A percentile compares a stretch with the other conserved stretches of the same genome.
Conservation (phyloP, 2,329 filamentous ascomycete species). For the Colletotrichum noveboracense region DNA sequence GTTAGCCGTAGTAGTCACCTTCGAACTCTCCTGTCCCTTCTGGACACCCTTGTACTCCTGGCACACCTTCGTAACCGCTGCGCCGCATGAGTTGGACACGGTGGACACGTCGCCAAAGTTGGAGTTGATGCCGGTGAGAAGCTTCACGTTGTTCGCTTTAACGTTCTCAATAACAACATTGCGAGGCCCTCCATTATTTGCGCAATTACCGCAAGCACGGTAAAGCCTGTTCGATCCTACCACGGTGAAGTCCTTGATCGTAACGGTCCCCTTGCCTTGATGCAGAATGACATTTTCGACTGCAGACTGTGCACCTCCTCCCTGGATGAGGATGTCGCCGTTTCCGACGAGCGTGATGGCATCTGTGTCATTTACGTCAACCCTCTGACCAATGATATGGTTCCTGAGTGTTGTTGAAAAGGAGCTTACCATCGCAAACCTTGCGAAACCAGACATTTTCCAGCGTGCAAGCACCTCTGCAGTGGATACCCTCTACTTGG, state of each 20-base stretch:
- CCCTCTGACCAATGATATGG: background rate
- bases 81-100: constrained; percentile 21
- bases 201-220: constrained; percentile 49
- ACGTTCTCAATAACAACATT: background rate
- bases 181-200: background rate
- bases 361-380: background rate
- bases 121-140: constrained; percentile 45
- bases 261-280: constrained; percentile 33
- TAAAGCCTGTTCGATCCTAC: constrained; percentile 46
- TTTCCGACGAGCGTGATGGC: background rate
- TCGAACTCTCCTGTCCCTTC: constrained; percentile 1
- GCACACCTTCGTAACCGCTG: constrained; percentile 5
- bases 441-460: constrained; percentile 42
- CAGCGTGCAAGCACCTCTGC: constrained; percentile 46
- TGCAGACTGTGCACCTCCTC: constrained; percentile 36
- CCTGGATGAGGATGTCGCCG: constrained; percentile 25
- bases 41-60: constrained; percentile 16
- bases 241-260: constrained; percentile 37
- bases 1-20: constrained; percentile 10
- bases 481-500: constrained; percentile 55
- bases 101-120: constrained; percentile 34
- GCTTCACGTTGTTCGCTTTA: constrained; percentile 2
- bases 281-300: constrained; percentile 35
- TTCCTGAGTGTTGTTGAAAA: background rate
- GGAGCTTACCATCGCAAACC: constrained; percentile 36